Conservation (phyloP, 768 basidiomycete genomes). For the Lentinula aciculospora region DNA sequence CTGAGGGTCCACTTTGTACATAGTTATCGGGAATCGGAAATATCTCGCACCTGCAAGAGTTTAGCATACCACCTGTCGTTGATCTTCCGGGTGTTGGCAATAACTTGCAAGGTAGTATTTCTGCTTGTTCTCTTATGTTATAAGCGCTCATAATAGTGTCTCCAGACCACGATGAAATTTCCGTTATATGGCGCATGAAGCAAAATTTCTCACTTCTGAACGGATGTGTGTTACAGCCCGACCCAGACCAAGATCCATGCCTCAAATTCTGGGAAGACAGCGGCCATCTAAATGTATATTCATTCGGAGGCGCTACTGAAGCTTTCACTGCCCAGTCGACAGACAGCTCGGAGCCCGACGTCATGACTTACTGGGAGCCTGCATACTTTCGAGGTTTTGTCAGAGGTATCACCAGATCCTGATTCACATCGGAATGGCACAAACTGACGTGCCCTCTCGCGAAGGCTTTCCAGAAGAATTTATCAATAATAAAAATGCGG, state of each 20-base stretch:
- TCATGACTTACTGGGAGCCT: constrained; percentile 21
- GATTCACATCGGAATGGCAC: background rate
- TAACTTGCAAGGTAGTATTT: constrained; percentile 25
- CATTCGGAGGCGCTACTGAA: constrained; percentile 19
- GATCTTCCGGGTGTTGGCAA: constrained; percentile 30
- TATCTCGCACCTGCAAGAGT: constrained; percentile 14
- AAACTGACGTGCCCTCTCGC: background rate
- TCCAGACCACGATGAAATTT: constrained; percentile 26
- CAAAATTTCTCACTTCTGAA: constrained; percentile 21
- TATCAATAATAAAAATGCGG: constrained; percentile 16
- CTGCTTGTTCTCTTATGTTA: background rate
- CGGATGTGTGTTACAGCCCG: constrained; percentile 20
- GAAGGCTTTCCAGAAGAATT: constrained; percentile 17
- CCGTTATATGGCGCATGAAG: constrained; percentile 23
- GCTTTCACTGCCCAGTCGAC: constrained; percentile 19
- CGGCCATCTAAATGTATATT: constrained; percentile 20
- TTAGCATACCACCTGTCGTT: constrained; percentile 22
- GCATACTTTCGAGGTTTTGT: constrained; percentile 22
- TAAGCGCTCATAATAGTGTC: background rate
- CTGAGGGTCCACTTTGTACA: background rate
- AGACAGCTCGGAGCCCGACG: constrained; percentile 17
- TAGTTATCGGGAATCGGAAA: constrained; percentile 32
- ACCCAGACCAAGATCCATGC: constrained; percentile 22
- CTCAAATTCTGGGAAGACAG: constrained; percentile 20
- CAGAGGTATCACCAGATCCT: constrained; percentile 16